Base-by-base conservation (phyloP, 345 rosid genomes). In the Diplotaxis tenuifolia region DNA sequence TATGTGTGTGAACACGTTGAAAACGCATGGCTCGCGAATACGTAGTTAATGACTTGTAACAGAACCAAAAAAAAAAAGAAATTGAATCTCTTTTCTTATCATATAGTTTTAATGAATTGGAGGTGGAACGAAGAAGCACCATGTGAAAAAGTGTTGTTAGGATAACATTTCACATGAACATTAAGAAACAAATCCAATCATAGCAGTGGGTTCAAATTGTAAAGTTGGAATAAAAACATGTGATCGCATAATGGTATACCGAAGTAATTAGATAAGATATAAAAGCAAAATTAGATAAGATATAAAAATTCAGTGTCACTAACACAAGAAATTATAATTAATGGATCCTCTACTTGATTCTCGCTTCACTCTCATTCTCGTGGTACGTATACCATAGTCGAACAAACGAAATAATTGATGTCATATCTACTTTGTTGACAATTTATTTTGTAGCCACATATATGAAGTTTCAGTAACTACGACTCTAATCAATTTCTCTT, bases 1-100 rank as follows among this genome's bases (percentile, higher is more conserved):
- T 25, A 1, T 7, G 28, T 55, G 42, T 73, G 56, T 19, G 77
- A 65, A 73, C 64, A 28, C 5, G 77, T 65, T 65, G 71, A 73
- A 47, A 73, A 55, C 56, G 59, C 36, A 42, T 64, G 77, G 71
- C 5, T 56, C 36, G 10, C 29, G 65, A 3, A 25, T 25, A 25
- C 28, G n/a, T n/a, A n/a, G n/a, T 25, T 25, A 25, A 25, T 25
- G 28, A 3, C 28, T 25, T 25, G 6, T 18, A 61, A 50, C 9
- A 71, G n/a, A 49, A 60, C 34, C 31, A 25, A 25, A 25, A 25
- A 58, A 9, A n/a, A n/a, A 67, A 50, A 31, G 23, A 25, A 10
- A 6, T 11, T 45, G 47, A 45, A 23, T 55, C 19, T 14, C 50
- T 45, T 45, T 14, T 32, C 32, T 67, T 53, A 31, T 67, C 62